Percentiles rank a stretch among this genome's conserved stretches.
Evolutionary conservation across 805 yeast genomes (phyloP).

Genomic region (Yarrowia divulgata): DNA sequence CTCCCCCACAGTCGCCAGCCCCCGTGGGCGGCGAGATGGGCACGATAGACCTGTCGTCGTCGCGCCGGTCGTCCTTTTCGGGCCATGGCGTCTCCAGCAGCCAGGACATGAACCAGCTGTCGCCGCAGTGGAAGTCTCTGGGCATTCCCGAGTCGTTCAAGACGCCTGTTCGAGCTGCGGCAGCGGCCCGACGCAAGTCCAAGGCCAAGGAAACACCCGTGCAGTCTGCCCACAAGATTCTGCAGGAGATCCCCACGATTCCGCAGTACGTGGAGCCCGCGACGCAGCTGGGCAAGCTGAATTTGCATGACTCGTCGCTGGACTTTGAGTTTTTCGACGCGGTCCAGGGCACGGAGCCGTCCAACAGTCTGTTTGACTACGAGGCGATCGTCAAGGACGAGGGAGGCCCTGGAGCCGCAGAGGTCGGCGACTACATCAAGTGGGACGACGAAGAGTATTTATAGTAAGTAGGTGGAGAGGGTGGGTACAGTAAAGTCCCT

Average conservation of each 20-base stretch:
- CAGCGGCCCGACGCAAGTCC: constrained; percentile 19
- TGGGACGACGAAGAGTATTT: constrained; percentile 38
- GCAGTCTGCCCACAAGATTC: constrained; percentile 18
- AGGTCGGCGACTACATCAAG: constrained; percentile 30
- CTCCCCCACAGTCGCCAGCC: constrained; percentile 8
- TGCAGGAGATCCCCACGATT: constrained; percentile 29
- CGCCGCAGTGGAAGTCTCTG: constrained; percentile 36
- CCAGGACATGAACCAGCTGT: constrained; percentile 1
- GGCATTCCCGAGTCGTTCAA: constrained; percentile 36
- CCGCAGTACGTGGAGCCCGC: constrained; percentile 31
- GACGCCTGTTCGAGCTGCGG: not conserved
- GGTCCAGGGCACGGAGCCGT: constrained; percentile 25
- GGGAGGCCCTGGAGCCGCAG: constrained; percentile 1
- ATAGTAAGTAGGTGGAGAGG: not conserved
- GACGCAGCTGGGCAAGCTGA: constrained; percentile 32
- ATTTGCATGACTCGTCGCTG: constrained; percentile 26
- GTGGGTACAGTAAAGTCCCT: too few species aligned
- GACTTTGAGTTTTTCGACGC: constrained; percentile 37
- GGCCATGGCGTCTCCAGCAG: not conserved
- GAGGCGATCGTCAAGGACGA: constrained; percentile 27
- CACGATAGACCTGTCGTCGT: constrained; percentile 20
- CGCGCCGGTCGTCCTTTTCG: constrained; percentile 21
- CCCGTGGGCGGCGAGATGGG: constrained; percentile 36
- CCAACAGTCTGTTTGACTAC: constrained; percentile 31
- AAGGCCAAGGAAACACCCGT: constrained; percentile 24